phyloP scores from a whole-genome alignment of 495 filamentous ascomycete species.

The Glarea lozoyensis region DNA sequence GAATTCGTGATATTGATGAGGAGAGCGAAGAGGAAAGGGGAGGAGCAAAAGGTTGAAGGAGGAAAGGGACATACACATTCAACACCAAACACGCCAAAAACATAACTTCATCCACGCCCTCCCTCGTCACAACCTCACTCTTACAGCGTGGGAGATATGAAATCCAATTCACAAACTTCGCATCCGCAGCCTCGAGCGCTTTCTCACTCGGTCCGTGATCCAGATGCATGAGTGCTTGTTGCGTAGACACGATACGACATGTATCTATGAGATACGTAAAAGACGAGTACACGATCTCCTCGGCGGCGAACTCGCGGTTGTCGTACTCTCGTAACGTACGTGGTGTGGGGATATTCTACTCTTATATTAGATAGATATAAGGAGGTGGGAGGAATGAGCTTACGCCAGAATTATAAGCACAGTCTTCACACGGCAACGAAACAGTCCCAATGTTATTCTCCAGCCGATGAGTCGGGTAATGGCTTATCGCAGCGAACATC shows the following conservation, averaged over 20 bases:
- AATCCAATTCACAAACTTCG: conserved; percentile 57
- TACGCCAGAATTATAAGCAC: conserved; percentile 44
- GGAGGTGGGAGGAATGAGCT: conserved; percentile 17
- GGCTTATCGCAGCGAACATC: conserved; percentile 24
- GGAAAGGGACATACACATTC: conserved; percentile 24
- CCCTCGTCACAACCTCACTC: conserved; percentile 48
- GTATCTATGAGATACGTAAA: conserved; percentile 53
- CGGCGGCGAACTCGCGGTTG: conserved; percentile 39
- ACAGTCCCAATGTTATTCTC: conserved; percentile 33
- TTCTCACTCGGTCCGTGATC: conserved; percentile 6
- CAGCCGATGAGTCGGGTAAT: conserved; percentile 24
- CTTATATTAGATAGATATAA: conserved; percentile 3
- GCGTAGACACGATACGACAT: conserved; percentile 52
- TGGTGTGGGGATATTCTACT: conserved; percentile 41
- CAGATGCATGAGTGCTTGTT: conserved; percentile 34
- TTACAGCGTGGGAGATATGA: conserved; percentile 59
- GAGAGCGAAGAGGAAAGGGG: neutral
- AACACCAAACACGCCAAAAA: conserved; percentile 62
- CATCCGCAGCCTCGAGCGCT: conserved; percentile 45
- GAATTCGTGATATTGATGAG: neutral
- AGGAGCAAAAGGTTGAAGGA: conserved; percentile 4
- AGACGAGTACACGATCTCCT: conserved; percentile 44
- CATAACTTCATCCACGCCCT: conserved; percentile 59
- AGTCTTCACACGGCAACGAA: conserved; percentile 54
- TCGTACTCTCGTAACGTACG: conserved; percentile 47